Evolutionary conservation across 129 eudicot genomes (phyloP), one percentile per base, ranked within the genome.

Genomic region (Cynara cardunculus): DNA sequence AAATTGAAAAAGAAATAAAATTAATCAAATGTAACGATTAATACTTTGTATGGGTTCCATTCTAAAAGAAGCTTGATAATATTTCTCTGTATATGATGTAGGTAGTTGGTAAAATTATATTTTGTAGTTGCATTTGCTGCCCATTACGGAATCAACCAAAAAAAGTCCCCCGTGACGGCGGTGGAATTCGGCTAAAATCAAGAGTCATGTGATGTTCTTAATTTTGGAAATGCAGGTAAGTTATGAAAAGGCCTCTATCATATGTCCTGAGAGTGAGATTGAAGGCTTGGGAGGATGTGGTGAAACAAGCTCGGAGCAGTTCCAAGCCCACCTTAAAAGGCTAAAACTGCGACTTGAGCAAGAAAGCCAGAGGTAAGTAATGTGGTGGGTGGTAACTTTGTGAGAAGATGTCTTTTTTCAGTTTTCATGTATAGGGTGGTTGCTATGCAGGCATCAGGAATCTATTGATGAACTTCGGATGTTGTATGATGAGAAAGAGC

Each of bases 261-360:
- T 95, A 37, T 90, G 94, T 81, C 93, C 92, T 3, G 97, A 95
- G 84, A 87, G 87, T 85, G 99, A 95, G 82, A 78, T 95, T 89
- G 86, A 90, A 80, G 88, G 76, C 14, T 75, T 92, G 85, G 97
- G 92, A 81, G 97, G 96, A 73, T 77, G 89, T 65, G 81, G 79
- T 65, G 93, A 81, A 46, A 72, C 89, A 56, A 87, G 84, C 21
- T 89, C 93, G 9, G 97, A 95, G 78, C 92, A 95, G 78, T 87
- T 95, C 13, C 83, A 87, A 85, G 97, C 96, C 69, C 90, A 88
- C 44, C 84, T 95, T 21, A 87, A 41, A 25, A 87, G 87, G 81
- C 83, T 92, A 75, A 85, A 78, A 64, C 78, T 73, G 32, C 87
- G 97, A 68, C 91, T 89, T 73, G 84, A 87, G 80, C 97, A 81